A percentile compares a stretch with the other conserved stretches of the same genome.
phyloP scores from a whole-genome alignment of 148 eudicot genomes.

The Silene uniflora region DNA sequence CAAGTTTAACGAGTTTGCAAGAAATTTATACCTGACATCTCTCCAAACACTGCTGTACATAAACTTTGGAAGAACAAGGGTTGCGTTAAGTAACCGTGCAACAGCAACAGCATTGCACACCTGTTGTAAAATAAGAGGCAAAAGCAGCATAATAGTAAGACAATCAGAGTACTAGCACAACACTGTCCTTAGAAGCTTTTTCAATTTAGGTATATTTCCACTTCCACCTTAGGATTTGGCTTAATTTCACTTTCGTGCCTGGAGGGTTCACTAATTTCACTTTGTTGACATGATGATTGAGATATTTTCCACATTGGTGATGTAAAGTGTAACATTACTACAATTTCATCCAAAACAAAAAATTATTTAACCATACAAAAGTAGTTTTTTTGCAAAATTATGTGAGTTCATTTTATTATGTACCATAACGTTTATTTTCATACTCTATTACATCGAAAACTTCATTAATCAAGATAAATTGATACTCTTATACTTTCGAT shows the following conservation, averaged over 20 bases:
- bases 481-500: background rate
- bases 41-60: slow-evolving; percentile 97
- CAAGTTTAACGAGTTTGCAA: slow-evolving; percentile 6
- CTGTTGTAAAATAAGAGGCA: slow-evolving; percentile 37
- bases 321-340: background rate
- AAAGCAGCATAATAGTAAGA: slow-evolving; percentile 5
- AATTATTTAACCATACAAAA: too few relatives aligned
- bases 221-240: background rate
- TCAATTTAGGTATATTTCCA: background rate
- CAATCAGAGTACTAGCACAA: background rate
- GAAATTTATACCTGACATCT: slow-evolving; percentile 65
- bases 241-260: background rate
- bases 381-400: background rate
- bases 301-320: background rate
- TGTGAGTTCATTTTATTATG: background rate
- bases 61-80: slow-evolving; percentile 91
- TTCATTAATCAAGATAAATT: too few relatives aligned
- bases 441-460: background rate
- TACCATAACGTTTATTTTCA: too few relatives aligned
- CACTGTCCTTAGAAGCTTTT: background rate
- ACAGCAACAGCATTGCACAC: slow-evolving; percentile 98
- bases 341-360: background rate
- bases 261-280: background rate
- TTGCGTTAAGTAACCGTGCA: slow-evolving; percentile 91
- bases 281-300: background rate